Percentiles rank a stretch among this genome's conserved stretches.
Evolutionary conservation across 805 yeast genomes (phyloP).

Genomic region (Nakazawaea siamensis): DNA sequence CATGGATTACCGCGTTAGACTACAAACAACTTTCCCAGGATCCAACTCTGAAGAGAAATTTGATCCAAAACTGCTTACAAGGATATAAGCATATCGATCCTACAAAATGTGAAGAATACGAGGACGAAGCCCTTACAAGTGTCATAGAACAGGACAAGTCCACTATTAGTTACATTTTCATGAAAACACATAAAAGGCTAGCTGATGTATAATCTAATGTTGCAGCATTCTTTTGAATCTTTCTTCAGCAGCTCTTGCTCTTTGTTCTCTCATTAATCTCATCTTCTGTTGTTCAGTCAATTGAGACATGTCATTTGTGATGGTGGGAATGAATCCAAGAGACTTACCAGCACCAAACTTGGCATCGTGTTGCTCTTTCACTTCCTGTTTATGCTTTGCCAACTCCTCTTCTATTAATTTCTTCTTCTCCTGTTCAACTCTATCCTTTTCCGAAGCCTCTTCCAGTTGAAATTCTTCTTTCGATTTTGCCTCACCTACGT

Average conservation of each 20-base stretch:
- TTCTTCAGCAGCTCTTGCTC: conserved; percentile 96
- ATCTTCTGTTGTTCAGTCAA: conserved; percentile 53
- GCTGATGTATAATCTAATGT: no score
- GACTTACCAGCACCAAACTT: conserved; percentile 29
- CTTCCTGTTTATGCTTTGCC: conserved; percentile 30
- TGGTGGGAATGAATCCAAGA: conserved; percentile 16
- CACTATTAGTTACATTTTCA: conserved; percentile 31
- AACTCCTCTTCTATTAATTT: conserved; percentile 34
- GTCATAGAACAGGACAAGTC: conserved; percentile 18
- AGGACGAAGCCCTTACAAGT: conserved; percentile 26
- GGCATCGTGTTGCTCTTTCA: conserved; percentile 20
- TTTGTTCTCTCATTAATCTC: conserved; percentile 83
- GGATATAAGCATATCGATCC: conserved; percentile 64
- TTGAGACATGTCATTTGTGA: conserved; percentile 16
- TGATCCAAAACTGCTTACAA: conserved; percentile 49
- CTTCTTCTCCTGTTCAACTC: conserved; percentile 30
- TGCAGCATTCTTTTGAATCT: conserved; percentile 36
- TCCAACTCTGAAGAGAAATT: conserved; percentile 24
- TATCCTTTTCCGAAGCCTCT: conserved; percentile 27
- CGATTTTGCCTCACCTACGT: conserved; percentile 52
- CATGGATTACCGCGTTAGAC: conserved; percentile 53
- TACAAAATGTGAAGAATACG: conserved; percentile 12
- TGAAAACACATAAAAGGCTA: conserved; percentile 23
- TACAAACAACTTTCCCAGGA: conserved; percentile 26
- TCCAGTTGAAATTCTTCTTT: conserved; percentile 46